phyloP scores from a whole-genome alignment of 176 grass and related monocot species.

The Aechmea fasciata region DNA sequence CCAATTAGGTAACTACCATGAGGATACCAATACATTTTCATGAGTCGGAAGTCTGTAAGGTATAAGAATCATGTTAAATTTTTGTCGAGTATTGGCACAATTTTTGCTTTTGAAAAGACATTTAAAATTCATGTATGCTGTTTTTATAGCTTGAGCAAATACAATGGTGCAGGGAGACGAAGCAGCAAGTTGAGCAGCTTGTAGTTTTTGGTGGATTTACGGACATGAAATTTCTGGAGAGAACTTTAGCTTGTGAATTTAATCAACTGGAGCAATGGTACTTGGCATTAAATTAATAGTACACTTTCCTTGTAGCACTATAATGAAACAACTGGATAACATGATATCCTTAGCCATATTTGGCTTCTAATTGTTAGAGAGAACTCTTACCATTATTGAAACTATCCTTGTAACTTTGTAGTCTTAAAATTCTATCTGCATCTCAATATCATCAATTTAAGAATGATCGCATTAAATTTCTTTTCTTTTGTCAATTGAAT shows the following conservation, averaged over 20 bases:
- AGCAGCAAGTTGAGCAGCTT: constrained; percentile 57
- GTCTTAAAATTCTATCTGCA: too few species aligned
- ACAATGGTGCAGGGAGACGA: constrained; percentile 46
- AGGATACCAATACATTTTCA: too few species aligned
- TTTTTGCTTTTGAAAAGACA: not conserved
- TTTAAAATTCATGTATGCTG: not conserved
- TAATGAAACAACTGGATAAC: not conserved
- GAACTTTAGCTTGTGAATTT: constrained; percentile 64
- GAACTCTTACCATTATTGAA: too few species aligned
- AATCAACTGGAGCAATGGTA: constrained; percentile 81
- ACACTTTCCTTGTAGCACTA: not conserved
- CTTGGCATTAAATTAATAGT: not conserved
- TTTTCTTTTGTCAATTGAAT: too few species aligned
- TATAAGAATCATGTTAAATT: too few species aligned
- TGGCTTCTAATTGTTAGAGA: too few species aligned
- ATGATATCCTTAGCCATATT: not conserved
- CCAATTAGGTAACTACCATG: too few species aligned
- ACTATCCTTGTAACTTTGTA: too few species aligned
- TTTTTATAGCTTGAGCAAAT: constrained; percentile 11
- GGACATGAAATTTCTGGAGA: constrained; percentile 62
- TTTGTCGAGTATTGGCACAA: too few species aligned
- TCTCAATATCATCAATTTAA: too few species aligned
- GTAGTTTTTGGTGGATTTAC: constrained; percentile 82
- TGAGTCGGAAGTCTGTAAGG: too few species aligned
- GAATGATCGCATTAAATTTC: too few species aligned